Conservation (phyloP, 805 yeast genomes). For the Scheffersomyces lignosus region DNA sequence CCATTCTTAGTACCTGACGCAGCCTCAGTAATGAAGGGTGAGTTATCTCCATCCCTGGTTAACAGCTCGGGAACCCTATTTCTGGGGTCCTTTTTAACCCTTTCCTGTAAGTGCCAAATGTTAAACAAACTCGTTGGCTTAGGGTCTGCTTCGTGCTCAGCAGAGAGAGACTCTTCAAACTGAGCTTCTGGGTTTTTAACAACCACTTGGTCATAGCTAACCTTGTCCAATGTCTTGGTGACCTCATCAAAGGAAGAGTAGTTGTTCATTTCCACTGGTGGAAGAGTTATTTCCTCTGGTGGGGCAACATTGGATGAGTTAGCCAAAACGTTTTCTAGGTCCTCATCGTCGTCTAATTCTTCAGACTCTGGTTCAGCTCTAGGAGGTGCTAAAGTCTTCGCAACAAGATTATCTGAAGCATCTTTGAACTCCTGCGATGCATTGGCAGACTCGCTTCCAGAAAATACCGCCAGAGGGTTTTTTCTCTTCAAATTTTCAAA, state of each 20-base stretch:
- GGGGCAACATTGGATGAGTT: conserved; percentile 44
- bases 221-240: conserved; percentile 25
- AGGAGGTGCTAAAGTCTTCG: conserved; percentile 20
- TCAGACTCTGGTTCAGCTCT: conserved; percentile 3
- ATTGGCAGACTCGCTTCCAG: conserved; percentile 4
- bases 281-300: conserved; percentile 33
- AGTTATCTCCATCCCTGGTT: conserved; percentile 1
- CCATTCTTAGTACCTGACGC: conserved; percentile 1
- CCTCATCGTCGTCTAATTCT: conserved; percentile 13
- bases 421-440: conserved; percentile 5
- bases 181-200: too few relatives aligned
- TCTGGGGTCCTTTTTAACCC: conserved; percentile 9
- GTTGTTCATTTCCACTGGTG: conserved; percentile 43
- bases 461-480: too few relatives aligned
- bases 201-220: too few relatives aligned
- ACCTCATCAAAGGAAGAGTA: conserved; percentile 42
- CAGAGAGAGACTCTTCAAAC: conserved; percentile 42
- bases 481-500: conserved; percentile 10
- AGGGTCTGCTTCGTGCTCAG: conserved; percentile 38
- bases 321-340: conserved; percentile 29
- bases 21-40: not conserved
- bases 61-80: conserved; percentile 10
- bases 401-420: conserved; percentile 19
- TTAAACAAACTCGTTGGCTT: conserved; percentile 31
- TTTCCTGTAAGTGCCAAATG: conserved; percentile 44